A percentile compares a stretch with the other conserved stretches of the same genome.
phyloP scores from a whole-genome alignment of 169 alveolate species.

The Neospora caninum region DNA sequence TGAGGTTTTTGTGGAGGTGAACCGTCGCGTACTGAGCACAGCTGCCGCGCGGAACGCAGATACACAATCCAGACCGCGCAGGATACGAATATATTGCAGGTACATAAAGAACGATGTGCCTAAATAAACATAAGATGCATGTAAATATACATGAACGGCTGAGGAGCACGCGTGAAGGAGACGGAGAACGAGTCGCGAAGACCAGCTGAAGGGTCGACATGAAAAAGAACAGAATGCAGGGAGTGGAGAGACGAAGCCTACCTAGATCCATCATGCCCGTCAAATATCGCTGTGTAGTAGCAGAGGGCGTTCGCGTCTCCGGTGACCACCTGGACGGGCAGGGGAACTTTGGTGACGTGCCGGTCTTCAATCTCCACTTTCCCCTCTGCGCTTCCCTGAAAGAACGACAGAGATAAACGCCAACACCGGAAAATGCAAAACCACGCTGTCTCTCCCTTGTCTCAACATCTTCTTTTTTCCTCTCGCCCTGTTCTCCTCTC shows the following conservation, averaged over 20 bases:
- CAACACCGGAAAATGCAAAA: neutral
- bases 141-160: too few relatives aligned
- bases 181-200: too few relatives aligned
- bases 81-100: neutral
- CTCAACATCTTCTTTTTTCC: neutral
- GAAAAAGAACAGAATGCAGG: neutral
- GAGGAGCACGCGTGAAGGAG: too few relatives aligned
- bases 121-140: too few relatives aligned
- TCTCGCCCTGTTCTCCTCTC: neutral
- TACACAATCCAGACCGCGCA: neutral
- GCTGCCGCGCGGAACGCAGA: conserved; percentile 43
- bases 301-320: conserved; percentile 79
- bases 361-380: conserved; percentile 77
- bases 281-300: conserved; percentile 83
- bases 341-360: conserved; percentile 76
- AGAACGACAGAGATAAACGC: too few relatives aligned
- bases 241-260: conserved; percentile 12
- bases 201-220: too few relatives aligned
- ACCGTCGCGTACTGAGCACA: conserved; percentile 82
- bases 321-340: conserved; percentile 78
- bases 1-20: conserved; percentile 82
- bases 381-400: conserved; percentile 50
- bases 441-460: too few relatives aligned
- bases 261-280: conserved; percentile 86
- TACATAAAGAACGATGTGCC: too few relatives aligned